Evolutionary conservation across 805 yeast genomes (phyloP).

Genomic region (Candida corydali): DNA sequence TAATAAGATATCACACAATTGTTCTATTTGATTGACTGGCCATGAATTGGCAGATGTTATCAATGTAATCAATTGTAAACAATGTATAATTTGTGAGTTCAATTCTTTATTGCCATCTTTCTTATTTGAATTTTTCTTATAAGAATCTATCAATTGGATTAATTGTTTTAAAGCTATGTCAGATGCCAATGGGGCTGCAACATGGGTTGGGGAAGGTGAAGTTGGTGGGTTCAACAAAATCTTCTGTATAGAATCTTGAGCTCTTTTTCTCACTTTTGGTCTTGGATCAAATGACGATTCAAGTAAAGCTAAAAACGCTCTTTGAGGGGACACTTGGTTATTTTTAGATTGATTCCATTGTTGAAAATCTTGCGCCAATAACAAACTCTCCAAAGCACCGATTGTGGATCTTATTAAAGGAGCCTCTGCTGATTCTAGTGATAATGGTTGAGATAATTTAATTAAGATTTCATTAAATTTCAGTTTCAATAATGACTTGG

Average conservation of each 20-base stretch:
- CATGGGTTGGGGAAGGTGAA: constrained; percentile 74
- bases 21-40: constrained; percentile 69
- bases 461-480: constrained; percentile 76
- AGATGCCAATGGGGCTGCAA: constrained; percentile 68
- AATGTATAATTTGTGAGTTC: constrained; percentile 63
- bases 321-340: constrained; percentile 64
- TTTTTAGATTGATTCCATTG: constrained; percentile 57
- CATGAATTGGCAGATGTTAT: constrained; percentile 76
- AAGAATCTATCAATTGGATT: constrained; percentile 37
- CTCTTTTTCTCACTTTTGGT: constrained; percentile 94
- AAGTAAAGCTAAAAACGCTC: constrained; percentile 75
- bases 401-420: constrained; percentile 78
- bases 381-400: constrained; percentile 77
- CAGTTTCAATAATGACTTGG: constrained; percentile 62
- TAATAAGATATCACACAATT: constrained; percentile 70
- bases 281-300: constrained; percentile 81
- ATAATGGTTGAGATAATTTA: constrained; percentile 75
- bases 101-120: constrained; percentile 44
- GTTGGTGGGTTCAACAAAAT: constrained; percentile 67
- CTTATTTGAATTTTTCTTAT: constrained; percentile 11
- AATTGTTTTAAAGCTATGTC: constrained; percentile 61
- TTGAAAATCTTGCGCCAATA: constrained; percentile 73
- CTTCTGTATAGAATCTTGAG: constrained; percentile 77
- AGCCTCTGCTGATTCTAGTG: constrained; percentile 67
- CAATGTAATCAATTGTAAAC: constrained; percentile 68